These are phyloP conservation scores for Polychytrium aggregatum DNA, from an alignment of 192 early-diverging fungal species.

Conservation along the genomic window DNA sequence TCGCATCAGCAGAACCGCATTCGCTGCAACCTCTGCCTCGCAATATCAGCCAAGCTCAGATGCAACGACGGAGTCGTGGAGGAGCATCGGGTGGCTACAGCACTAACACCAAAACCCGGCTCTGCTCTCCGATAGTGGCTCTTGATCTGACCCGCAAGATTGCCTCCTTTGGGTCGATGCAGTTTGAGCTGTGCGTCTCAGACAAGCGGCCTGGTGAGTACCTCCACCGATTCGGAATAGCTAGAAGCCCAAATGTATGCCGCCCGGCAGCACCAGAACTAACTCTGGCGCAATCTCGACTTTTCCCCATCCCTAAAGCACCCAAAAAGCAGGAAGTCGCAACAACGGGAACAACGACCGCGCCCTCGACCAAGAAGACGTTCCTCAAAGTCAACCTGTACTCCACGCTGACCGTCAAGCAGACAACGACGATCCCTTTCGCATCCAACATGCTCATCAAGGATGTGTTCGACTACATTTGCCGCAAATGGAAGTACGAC, in stretches of 20 bases:
- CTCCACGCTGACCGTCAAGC: constrained; percentile 69
- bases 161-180: constrained; percentile 74
- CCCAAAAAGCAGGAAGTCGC: constrained; percentile 17
- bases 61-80: no score
- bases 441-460: constrained; percentile 58
- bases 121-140: no score
- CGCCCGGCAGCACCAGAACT: no score
- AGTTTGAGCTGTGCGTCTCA: constrained; percentile 83
- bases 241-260: no score
- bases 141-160: constrained; percentile 81
- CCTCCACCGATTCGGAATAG: no score
- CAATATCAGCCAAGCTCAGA: no score
- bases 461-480: constrained; percentile 75
- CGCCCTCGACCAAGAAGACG: constrained; percentile 14
- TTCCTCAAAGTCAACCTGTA: constrained; percentile 52
- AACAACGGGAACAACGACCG: constrained; percentile 17
- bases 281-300: no score
- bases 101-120: no score
- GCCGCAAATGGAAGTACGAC: constrained; percentile 77
- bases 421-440: constrained; percentile 81
- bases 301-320: no score
- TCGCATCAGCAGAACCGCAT: background rate
- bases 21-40: no score
- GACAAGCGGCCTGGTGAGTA: no score
- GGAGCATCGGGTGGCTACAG: no score